These are phyloP conservation scores for Paspalum notatum DNA, from an alignment of 176 grass and related monocot species.

Conservation along the genomic window DNA sequence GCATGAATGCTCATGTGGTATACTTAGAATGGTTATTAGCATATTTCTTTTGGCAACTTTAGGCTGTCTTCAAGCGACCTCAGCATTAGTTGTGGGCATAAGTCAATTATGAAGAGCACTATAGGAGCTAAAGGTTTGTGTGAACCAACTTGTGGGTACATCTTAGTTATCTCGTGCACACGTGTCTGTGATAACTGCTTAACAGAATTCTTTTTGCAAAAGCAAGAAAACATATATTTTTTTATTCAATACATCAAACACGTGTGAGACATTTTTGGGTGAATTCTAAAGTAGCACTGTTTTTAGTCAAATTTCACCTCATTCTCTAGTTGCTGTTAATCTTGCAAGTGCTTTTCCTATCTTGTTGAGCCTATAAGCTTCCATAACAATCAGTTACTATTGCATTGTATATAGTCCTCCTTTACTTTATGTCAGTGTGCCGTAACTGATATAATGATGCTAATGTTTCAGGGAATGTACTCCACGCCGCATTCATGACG, in stretches of 20 bases:
- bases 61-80: not conserved
- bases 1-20: not conserved
- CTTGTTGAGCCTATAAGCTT: slow-evolving; percentile 19
- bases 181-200: not conserved
- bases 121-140: slow-evolving; percentile 4
- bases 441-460: slow-evolving; percentile 33
- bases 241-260: not conserved
- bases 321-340: slow-evolving; percentile 1
- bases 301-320: not conserved
- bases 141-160: not conserved
- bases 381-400: not conserved
- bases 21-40: not conserved
- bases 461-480: slow-evolving; percentile 71
- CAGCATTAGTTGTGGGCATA: not conserved
- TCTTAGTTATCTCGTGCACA: slow-evolving; percentile 18
- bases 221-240: no score
- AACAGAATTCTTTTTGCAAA: no score
- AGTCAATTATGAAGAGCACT: not conserved
- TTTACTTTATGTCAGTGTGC: not conserved
- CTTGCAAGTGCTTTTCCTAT: slow-evolving; percentile 19
- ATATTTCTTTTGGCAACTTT: slow-evolving; percentile 31
- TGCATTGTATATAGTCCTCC: slow-evolving; percentile 4
- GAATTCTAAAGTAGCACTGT: not conserved
- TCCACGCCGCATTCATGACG: slow-evolving; percentile 60
- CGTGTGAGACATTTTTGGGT: not conserved